Evolutionary conservation across 169 alveolate species (phyloP), one percentile per base, ranked within the genome.

Genomic region (Plasmodium cynomolgi): DNA sequence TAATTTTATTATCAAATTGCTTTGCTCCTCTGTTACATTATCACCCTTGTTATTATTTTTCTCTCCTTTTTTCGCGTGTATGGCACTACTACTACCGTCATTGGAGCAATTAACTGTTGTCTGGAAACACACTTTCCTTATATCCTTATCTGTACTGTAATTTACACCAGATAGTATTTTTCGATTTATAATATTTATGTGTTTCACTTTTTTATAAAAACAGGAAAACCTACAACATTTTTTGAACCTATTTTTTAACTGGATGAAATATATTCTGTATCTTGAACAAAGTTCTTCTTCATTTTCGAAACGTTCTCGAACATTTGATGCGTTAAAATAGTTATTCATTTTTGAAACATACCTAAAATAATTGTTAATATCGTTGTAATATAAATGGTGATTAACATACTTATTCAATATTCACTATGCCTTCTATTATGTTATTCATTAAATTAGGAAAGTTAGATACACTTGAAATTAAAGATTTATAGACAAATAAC

Each of bases 401-500:
- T 74, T 26, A 44, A 85, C 44, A 74, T 85, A 85, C 37, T 85
- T 85, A 77, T 74, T 77, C 79, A 54, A 85, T 77, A 54, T 74
- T 77, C 58, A 75, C 41, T 26, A 2, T 54, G 23, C 93, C 93
- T 85, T 85, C 93, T 20, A 85, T 73, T 31, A 85, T 17, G 41
- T 31, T n/a, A 85, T 85, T 85, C 41, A 85, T 54, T 85, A 85
- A 85, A 56, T 85, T 85, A n/a, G 93, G 93, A 54, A 85, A 85
- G 79, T 75, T 85, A 20, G 80, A 44, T 15, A 75, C 80, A 74
- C 80, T 54, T 56, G 84, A 85, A 85, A 85, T 77, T 54, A 85
- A 85, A n/a, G 85, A 31, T 41, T 85, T 85, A 37, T 85, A 77
- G 37, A 85, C 93, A 77, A 47, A 85, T 85, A 85, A 75, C 8